Conservation (phyloP, 2,329 filamentous ascomycete species). For the Neofusicoccum parvum region DNA sequence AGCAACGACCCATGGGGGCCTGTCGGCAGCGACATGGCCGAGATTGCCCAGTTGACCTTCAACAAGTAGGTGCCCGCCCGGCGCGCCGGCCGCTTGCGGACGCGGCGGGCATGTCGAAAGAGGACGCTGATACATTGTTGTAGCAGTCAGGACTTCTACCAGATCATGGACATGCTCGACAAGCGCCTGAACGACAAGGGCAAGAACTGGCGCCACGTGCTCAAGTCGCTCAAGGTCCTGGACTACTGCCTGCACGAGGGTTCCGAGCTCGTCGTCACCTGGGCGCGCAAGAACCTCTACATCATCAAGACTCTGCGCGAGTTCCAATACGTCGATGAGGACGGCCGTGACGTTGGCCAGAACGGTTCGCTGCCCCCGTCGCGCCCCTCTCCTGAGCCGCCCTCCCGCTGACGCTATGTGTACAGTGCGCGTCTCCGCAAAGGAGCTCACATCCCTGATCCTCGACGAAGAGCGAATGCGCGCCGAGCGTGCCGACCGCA, state of each 20-base stretch:
- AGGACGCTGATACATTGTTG: slow-evolving; percentile 31
- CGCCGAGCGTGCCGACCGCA: slow-evolving; percentile 86
- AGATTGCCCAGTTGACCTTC: slow-evolving; percentile 97
- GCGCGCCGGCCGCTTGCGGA: neutral
- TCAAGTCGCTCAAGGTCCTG: slow-evolving; percentile 95
- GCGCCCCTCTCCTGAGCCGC: slow-evolving; percentile 1
- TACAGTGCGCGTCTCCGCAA: slow-evolving; percentile 89
- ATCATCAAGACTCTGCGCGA: slow-evolving; percentile 98
- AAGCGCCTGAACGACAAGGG: slow-evolving; percentile 98
- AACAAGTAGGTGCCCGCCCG: slow-evolving; percentile 71
- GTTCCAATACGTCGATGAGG: slow-evolving; percentile 95
- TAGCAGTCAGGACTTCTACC: slow-evolving; percentile 95
- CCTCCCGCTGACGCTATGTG: slow-evolving; percentile 16
- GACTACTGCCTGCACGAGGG: slow-evolving; percentile 98
- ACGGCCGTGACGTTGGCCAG: slow-evolving; percentile 91
- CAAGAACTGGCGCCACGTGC: slow-evolving; percentile 98
- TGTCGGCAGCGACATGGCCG: slow-evolving; percentile 96
- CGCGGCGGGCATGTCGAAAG: neutral
- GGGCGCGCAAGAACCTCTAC: slow-evolving; percentile 97
- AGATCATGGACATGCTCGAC: slow-evolving; percentile 99
- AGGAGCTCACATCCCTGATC: slow-evolving; percentile 89
- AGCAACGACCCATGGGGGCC: slow-evolving; percentile 99
- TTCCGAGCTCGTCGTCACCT: slow-evolving; percentile 93
- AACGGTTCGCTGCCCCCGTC: slow-evolving; percentile 68
- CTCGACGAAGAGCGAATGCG: slow-evolving; percentile 91